Conservation (phyloP, 2,329 filamentous ascomycete genomes). For the Cryphonectria radicalis region DNA sequence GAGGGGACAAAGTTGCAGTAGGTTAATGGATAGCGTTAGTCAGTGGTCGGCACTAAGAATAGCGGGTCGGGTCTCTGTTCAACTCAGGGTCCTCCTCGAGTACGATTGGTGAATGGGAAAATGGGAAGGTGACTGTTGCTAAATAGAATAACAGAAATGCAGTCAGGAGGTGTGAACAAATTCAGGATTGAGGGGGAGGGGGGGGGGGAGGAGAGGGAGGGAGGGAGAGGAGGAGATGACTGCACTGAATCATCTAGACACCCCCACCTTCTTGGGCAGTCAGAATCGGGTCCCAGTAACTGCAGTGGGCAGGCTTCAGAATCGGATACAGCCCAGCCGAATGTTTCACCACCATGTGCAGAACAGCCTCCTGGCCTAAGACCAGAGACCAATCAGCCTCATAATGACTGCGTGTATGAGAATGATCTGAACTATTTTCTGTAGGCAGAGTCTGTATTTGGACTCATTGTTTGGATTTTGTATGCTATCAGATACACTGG, state of each 20-base stretch:
- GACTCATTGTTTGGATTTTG: background rate
- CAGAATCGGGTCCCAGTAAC: background rate
- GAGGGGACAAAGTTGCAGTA: conserved; percentile 24
- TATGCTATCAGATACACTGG: background rate
- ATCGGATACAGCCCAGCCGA: conserved; percentile 20
- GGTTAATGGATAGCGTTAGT: conserved; percentile 24
- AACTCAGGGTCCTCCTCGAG: conserved; percentile 16
- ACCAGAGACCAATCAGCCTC: background rate
- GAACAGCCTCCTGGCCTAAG: background rate
- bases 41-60: conserved; percentile 27
- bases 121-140: conserved; percentile 3
- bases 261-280: background rate
- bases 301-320: background rate
- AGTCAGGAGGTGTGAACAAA: background rate
- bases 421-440: background rate
- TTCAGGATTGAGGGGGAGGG: background rate
- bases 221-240: conserved; percentile 8
- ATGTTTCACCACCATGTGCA: conserved; percentile 25
- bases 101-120: background rate
- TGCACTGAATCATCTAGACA: conserved; percentile 3
- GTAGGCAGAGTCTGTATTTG: background rate
- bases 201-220: background rate
- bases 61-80: conserved; percentile 7
- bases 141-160: no score
- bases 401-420: background rate